Evolutionary conservation across 352 stramenopile species (phyloP), one percentile per base, ranked within the genome.

Genomic region (Hyaloperonospora brassicae): DNA sequence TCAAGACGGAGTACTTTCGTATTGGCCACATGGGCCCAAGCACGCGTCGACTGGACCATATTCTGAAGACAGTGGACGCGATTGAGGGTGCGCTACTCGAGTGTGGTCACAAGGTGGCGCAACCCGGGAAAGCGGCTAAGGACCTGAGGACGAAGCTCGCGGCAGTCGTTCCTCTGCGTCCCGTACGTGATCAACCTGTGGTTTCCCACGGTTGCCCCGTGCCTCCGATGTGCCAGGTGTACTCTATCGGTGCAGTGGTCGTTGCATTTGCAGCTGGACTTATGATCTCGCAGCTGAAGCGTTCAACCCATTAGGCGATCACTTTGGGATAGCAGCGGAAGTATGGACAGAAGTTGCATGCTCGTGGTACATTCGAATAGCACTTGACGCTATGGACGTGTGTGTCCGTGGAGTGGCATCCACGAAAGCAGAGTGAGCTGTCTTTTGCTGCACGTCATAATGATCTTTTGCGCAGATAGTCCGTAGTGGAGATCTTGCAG

Each of bases 1-100:
- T 90, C 62, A 90, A 90, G 73, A 87, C 70, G 21, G 72, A 90
- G 49, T 90, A 90, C 70, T 90, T 90, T 58, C 80, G 80, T 34
- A 90, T 90, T 52, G 80, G 80, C 36, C 80, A 90, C 72, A 90
- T 90, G 80, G 80, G 80, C 10, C 80, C 78, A 39, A 87, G 76
- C 63, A 84, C 80, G 40, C 76, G 80, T 34, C 73, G 78, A 41
- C 57, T 88, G 47, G 80, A 90, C 49, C 80, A 90, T 59, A 70
- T 79, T 24, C 41, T 87, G n/a, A 86, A 84, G 62, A 88, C 78
- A 0, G 67, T 90, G 34, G 60, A 83, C 27, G 77, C 80, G 5
- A 86, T 90, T 23, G 80, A 90, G 48, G 73, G 64, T 0, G 78
- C 80, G 39, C 67, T 90, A 41, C 70, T 83, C 12, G 77, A 86